These are phyloP conservation scores for Coemansia biformis DNA, from an alignment of 192 early-diverging fungal genomes.

Conservation along the genomic window DNA sequence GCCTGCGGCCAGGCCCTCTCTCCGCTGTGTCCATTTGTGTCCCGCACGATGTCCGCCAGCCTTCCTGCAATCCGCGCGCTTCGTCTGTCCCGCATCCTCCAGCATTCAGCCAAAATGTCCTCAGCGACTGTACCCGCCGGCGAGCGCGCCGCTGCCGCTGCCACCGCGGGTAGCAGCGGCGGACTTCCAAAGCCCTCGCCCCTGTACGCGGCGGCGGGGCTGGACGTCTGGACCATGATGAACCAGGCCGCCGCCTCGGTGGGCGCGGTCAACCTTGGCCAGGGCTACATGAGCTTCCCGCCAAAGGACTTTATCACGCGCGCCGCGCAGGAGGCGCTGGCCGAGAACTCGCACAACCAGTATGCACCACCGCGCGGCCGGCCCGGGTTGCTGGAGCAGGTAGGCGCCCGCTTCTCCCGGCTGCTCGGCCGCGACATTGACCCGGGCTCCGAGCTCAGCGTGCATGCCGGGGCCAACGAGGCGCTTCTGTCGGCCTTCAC, in stretches of 20 bases:
- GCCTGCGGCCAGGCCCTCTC: no score
- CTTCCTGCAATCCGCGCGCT: no score
- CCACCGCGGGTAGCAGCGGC: no score
- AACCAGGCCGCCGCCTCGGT: conserved; percentile 77
- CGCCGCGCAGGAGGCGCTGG: conserved; percentile 67
- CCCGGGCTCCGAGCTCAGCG: conserved; percentile 74
- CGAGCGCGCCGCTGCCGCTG: background rate
- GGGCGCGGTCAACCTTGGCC: conserved; percentile 88
- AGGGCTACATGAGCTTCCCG: conserved; percentile 84
- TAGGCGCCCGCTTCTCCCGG: conserved; percentile 71
- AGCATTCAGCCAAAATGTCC: conserved; percentile 8
- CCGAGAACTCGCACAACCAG: conserved; percentile 67
- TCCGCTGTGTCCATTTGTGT: no score
- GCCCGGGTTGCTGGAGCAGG: conserved; percentile 57
- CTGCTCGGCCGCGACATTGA: conserved; percentile 66
- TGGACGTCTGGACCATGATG: conserved; percentile 78
- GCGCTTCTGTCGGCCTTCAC: conserved; percentile 76
- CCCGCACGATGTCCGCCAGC: background rate
- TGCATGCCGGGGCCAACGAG: conserved; percentile 88
- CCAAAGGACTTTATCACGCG: conserved; percentile 80
- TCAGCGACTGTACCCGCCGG: background rate
- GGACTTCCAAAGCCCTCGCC: conserved; percentile 23
- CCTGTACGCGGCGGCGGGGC: conserved; percentile 27
- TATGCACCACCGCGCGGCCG: conserved; percentile 77
- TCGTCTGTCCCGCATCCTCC: background rate